These are phyloP conservation scores for Ceratocystis alfenasii DNA, from an alignment of 2,329 filamentous ascomycete species.

Conservation along the genomic window DNA sequence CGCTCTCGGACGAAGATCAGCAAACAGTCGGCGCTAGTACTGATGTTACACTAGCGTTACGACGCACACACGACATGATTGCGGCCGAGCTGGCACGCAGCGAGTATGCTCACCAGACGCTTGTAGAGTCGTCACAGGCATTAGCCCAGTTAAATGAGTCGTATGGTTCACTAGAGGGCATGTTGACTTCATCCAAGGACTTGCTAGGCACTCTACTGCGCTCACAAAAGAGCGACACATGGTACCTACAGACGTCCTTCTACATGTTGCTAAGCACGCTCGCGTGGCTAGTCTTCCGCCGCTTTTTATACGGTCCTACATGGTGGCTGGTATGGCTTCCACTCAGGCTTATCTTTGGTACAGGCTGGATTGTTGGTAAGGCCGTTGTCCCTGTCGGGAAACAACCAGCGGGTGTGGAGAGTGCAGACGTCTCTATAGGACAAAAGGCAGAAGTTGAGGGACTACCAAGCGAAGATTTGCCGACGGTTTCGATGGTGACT, in stretches of 20 bases:
- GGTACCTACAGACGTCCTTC: constrained; percentile 87
- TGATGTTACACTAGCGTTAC: constrained; percentile 73
- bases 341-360: constrained; percentile 52
- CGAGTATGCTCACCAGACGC: constrained; percentile 78
- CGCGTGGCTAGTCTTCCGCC: constrained; percentile 72
- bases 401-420: constrained; percentile 24
- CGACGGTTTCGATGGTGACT: constrained; percentile 31
- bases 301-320: constrained; percentile 75
- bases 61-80: constrained; percentile 78
- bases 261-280: constrained; percentile 69
- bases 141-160: constrained; percentile 69
- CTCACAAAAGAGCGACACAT: constrained; percentile 92
- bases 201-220: constrained; percentile 67
- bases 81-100: constrained; percentile 72
- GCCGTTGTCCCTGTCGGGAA: constrained; percentile 34
- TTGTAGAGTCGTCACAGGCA: constrained; percentile 72
- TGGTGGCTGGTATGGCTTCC: constrained; percentile 86
- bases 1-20: constrained; percentile 53
- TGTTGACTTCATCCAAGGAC: constrained; percentile 61
- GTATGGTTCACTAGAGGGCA: constrained; percentile 65
- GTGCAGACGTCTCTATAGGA: constrained; percentile 27
- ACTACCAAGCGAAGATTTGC: constrained; percentile 35
- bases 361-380: constrained; percentile 44
- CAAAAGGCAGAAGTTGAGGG: constrained; percentile 27
- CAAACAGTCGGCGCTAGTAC: constrained; percentile 61